Evolutionary conservation across 441 rosid genomes (phyloP).

Genomic region (Brassica hybrid): DNA sequence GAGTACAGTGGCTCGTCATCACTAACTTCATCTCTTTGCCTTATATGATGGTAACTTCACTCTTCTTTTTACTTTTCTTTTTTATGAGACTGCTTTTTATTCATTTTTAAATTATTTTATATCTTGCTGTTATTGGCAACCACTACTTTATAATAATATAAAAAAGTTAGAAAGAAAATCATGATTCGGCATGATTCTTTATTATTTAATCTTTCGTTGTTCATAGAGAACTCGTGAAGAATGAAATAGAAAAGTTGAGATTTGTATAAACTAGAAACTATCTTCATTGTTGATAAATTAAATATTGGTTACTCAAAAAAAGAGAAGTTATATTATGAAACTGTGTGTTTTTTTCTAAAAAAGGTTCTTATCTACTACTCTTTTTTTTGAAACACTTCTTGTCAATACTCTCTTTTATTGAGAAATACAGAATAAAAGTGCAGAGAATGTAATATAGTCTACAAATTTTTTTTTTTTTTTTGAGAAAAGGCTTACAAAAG

Average conservation of each 20-base stretch:
- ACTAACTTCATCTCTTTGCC: constrained; percentile 53
- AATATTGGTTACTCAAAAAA: not conserved
- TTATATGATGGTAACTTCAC: constrained; percentile 59
- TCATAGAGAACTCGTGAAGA: not conserved
- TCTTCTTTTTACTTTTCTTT: not conserved
- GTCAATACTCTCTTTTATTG: not conserved
- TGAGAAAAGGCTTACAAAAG: not conserved
- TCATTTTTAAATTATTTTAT: not conserved
- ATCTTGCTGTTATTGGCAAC: not conserved
- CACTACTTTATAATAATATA: constrained; percentile 2
- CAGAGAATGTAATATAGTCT: not conserved
- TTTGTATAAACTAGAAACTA: not conserved
- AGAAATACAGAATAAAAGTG: not conserved
- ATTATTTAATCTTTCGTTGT: not conserved
- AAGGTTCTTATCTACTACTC: not conserved
- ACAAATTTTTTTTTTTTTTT: too few species aligned
- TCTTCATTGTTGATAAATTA: not conserved
- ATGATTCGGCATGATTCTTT: not conserved
- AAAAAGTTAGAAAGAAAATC: not conserved
- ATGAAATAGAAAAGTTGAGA: not conserved
- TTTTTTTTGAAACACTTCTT: not conserved
- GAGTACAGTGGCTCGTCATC: constrained; percentile 40
- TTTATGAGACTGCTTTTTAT: not conserved
- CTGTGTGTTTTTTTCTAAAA: not conserved
- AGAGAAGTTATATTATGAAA: not conserved